Conservation (phyloP, 176 grass and related monocot species). For the Coix lacrymajobi region DNA sequence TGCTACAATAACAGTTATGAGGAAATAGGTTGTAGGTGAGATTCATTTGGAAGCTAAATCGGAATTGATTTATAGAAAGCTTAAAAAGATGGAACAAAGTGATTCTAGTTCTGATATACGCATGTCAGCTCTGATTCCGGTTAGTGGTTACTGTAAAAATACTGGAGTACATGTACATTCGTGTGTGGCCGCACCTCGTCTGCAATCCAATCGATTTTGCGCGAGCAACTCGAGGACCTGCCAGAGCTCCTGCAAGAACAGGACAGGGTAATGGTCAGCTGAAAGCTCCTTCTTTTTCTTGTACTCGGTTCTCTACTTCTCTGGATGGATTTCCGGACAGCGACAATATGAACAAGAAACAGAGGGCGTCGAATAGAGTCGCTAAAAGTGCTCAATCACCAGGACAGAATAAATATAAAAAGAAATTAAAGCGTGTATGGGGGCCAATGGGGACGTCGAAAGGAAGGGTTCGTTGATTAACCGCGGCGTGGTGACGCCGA, state of each 20-base stretch:
- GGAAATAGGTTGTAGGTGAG: background rate
- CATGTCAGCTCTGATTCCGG: background rate
- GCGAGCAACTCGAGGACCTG: background rate
- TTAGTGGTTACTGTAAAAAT: background rate
- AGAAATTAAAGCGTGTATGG: background rate
- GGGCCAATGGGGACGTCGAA: background rate
- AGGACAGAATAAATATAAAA: background rate
- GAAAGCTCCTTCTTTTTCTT: background rate
- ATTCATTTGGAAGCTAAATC: background rate
- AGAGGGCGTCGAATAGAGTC: background rate
- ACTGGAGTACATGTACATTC: no score
- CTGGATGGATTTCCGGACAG: background rate
- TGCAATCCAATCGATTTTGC: constrained; percentile 3
- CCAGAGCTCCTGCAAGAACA: background rate
- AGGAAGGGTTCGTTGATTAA: background rate
- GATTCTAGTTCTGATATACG: background rate
- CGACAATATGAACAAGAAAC: background rate
- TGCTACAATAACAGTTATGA: background rate
- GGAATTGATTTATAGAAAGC: background rate
- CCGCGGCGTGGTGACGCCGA: background rate
- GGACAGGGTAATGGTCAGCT: background rate
- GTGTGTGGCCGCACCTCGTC: background rate
- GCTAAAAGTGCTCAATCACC: background rate
- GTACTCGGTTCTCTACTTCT: background rate
- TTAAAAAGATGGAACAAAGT: background rate